phyloP scores from a whole-genome alignment of 2,329 filamentous ascomycete species.

The Phaeomoniella chlamydospora region DNA sequence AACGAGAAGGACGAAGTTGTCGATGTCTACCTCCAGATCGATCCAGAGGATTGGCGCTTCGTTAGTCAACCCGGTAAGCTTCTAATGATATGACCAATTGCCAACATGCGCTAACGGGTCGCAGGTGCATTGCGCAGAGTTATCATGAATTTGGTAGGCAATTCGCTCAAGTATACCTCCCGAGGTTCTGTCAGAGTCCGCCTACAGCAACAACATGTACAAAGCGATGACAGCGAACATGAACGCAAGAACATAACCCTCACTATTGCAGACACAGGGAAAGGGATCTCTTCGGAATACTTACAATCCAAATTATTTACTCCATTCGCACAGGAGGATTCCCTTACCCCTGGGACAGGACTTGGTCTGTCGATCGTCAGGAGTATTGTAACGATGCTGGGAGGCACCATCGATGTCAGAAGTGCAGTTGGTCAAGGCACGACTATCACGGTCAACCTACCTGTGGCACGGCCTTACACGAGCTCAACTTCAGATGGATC shows the following conservation, averaged over 20 bases:
- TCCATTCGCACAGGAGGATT: constrained; percentile 49
- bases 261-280: constrained; percentile 45
- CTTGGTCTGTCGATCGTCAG: constrained; percentile 50
- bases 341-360: constrained; percentile 43
- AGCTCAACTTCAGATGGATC: constrained; percentile 5
- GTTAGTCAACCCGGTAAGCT: constrained; percentile 7
- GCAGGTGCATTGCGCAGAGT: constrained; percentile 19
- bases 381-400: constrained; percentile 39
- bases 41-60: constrained; percentile 14
- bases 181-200: constrained; percentile 17
- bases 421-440: constrained; percentile 7
- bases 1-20: not conserved
- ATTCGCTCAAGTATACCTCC: constrained; percentile 22
- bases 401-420: constrained; percentile 40
- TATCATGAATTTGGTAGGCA: constrained; percentile 22
- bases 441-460: constrained; percentile 5
- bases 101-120: too few species aligned
- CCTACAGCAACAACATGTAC: constrained; percentile 8
- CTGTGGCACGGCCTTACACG: constrained; percentile 6
- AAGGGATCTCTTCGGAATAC: constrained; percentile 47
- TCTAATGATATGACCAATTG: constrained; percentile 13
- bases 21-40: constrained; percentile 12
- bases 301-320: constrained; percentile 42
- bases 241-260: constrained; percentile 14
- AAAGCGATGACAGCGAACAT: constrained; percentile 4